Base-by-base conservation (phyloP, 257 asterid genomes). In the Rauvolfia tetraphylla region DNA sequence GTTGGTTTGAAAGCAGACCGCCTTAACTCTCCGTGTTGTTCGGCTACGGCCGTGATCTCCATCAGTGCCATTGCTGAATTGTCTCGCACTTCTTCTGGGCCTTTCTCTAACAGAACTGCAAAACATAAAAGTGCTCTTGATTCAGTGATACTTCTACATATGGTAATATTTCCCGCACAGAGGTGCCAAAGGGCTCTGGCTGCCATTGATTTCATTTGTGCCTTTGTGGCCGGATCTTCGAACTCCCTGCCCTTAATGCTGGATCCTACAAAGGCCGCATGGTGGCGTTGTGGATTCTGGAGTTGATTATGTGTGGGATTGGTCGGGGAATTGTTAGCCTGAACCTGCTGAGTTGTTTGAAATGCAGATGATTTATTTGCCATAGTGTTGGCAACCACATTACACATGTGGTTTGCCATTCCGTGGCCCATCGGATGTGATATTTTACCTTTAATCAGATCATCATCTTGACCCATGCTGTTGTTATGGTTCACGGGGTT, bases 11-110 rank as follows among this genome's bases (percentile, higher is more conserved):
- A 92, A 22, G 97, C 92, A 1, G 90, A 83, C 0, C 89, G 89
- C 53, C 97, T 78, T 51, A 92, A 69, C 0, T 85, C 87, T 0
- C 88, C 57, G 17, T 92, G 85, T 58, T 86, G 87, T 34, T 90
- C 95, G 0, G 96, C 96, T 13, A 92, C 93, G 0, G 86, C 84
- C 0, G 96, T 87, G 79, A 92, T 92, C 54, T 90, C 97, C 97
- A 87, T 92, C 6, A 92, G n/a, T 17, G 96, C 96, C 94, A 92
- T 82, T 53, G 91, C 89, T 4, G 96, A 90, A 72, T 92, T 81
- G 83, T 86, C 87, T 51, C 78, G 80, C 9, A 92, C 88, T 22
- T 92, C 97, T 0, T 87, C 91, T 0, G 82, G 80, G 0, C 95
- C 95, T 75, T 92, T 92, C 59, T 90, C 97, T 10, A 92, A 51